Base-by-base conservation (phyloP, 805 yeast species). In the Priceomyces castillae region DNA sequence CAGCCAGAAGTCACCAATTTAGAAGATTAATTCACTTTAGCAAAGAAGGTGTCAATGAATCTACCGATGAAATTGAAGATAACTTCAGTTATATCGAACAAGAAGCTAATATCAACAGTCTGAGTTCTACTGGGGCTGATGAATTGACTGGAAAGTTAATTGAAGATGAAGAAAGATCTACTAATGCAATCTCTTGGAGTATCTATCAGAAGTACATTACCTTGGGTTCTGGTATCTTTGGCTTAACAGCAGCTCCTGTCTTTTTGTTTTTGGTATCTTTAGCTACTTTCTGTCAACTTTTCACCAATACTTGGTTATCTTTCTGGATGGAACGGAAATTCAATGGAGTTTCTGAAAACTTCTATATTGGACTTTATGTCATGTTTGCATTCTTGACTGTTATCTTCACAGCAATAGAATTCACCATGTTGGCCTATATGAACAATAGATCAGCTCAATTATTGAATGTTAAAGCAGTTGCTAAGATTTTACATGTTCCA, bases 1-100 rank as follows among this genome's bases (percentile, higher is more conserved):
- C 47, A 15, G 39, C 34, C 5, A 56, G 65, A 44, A 82, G 77
- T 49, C 40, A 53, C 2, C 73, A 69, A 7, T 82, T 86, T 54
- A 64, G 62, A 16, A 69, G 73, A 11, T 67, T 84, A 52, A 70
- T 82, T 65, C 73, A 76, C 34, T 78, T 64, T 51, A 65, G 73
- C 44, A 44, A 51, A 26, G 64, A 59, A 11, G 41, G 44, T 14
- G 45, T 45, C 12, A 46, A 60, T 61, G 41, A 39, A 14, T n/a
- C 34, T 15, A 50, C 70, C 42, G 61, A 67, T 15, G 58, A 58
- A 17, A 59, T 15, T 50, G 57, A 39, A 71, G 64, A 43, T 55
- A 74, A 52, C 54, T 59, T 26, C 59, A n/a, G n/a, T n/a, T n/a
- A n/a, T n/a, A n/a, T n/a, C n/a, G n/a, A n/a, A n/a, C n/a, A n/a